A percentile compares a stretch with the other conserved stretches of the same genome.
Evolutionary conservation across 305 asterid species (phyloP).

Genomic region (Fraxinus dipetala): DNA sequence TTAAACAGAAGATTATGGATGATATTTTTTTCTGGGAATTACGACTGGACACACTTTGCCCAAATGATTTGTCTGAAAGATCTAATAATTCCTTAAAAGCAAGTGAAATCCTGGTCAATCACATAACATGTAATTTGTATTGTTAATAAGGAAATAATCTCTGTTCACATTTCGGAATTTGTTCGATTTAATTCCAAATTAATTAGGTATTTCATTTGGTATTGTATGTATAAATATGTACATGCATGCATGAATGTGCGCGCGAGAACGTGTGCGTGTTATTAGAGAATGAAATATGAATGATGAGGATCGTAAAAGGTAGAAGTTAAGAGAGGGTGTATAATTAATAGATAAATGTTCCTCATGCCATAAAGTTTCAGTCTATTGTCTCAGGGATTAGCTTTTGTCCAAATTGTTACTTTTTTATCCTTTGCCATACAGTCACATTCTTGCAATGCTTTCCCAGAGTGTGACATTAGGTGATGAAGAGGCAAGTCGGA

Average conservation of each 20-base stretch:
- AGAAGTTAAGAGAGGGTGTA: neutral
- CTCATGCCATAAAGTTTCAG: neutral
- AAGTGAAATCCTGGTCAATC: neutral
- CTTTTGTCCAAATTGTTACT: slow-evolving; percentile 7
- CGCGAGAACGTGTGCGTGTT: neutral
- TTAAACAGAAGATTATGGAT: neutral
- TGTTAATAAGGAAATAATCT: neutral
- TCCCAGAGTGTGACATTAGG: slow-evolving; percentile 93
- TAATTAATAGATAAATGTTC: neutral
- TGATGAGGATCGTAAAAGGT: neutral
- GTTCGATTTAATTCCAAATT: neutral
- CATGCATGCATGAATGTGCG: neutral
- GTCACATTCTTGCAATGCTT: slow-evolving; percentile 22
- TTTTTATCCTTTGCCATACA: neutral
- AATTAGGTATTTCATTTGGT: neutral
- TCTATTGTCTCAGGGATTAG: slow-evolving; percentile 14
- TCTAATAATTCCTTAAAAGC: neutral
- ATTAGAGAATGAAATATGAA: neutral
- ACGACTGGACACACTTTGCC: neutral
- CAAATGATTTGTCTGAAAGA: neutral
- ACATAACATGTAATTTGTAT: neutral
- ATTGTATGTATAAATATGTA: neutral
- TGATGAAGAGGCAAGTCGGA: slow-evolving; percentile 96
- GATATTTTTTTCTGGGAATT: neutral
- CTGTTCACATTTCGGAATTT: neutral